Conservation (phyloP, 164 flowering plant genomes). For the Dillenia turbinata region DNA sequence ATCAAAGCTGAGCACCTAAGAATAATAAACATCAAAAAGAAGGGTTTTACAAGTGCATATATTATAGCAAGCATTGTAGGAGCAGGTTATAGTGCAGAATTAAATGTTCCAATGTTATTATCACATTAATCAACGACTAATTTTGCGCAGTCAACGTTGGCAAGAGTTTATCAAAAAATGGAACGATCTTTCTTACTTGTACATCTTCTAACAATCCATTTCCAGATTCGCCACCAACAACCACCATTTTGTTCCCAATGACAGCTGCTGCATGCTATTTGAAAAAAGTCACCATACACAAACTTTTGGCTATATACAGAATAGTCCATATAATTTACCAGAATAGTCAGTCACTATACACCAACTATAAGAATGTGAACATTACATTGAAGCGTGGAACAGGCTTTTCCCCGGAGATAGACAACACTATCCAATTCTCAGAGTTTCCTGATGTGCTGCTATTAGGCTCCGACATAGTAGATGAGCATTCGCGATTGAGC, state of each 20-base stretch:
- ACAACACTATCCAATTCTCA: slow-evolving; percentile 85
- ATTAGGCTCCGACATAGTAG: slow-evolving; percentile 39
- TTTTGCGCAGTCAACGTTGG: background rate
- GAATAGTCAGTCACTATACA: background rate
- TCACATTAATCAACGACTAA: background rate
- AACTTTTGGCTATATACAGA: background rate
- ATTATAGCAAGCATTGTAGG: background rate
- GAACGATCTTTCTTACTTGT: slow-evolving; percentile 46
- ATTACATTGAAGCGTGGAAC: slow-evolving; percentile 76
- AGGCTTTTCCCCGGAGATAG: slow-evolving; percentile 85
- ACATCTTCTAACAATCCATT: slow-evolving; percentile 85
- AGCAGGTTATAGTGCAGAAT: background rate
- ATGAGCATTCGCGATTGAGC: slow-evolving; percentile 32
- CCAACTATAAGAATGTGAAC: background rate
- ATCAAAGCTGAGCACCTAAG: slow-evolving; percentile 85
- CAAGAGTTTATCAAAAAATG: background rate
- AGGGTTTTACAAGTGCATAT: background rate
- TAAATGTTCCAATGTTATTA: background rate
- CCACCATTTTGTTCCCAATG: slow-evolving; percentile 92
- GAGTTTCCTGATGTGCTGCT: slow-evolving; percentile 48
- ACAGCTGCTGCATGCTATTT: slow-evolving; percentile 95
- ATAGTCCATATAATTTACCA: background rate
- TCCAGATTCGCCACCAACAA: slow-evolving; percentile 96
- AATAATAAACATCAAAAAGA: slow-evolving; percentile 10
- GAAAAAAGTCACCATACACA: slow-evolving; percentile 2